Evolutionary conservation across 2,329 filamentous ascomycete genomes (phyloP).

Genomic region (Colletotrichum shisoi): DNA sequence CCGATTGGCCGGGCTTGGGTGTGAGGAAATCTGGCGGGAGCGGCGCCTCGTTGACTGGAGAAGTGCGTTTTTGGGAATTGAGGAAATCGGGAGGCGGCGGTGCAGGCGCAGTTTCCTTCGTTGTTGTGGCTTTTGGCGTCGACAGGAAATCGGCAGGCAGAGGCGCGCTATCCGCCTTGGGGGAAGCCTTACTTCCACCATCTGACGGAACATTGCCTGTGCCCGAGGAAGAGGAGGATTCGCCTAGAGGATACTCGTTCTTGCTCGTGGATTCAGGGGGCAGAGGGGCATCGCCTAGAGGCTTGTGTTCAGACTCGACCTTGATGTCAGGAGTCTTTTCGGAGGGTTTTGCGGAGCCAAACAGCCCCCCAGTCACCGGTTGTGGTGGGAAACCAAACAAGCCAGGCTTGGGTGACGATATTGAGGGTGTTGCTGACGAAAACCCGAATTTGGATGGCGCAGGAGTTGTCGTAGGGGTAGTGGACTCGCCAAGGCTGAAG

Average conservation of each 20-base stretch:
- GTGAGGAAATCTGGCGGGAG: slow-evolving; percentile 41
- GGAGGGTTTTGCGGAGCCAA: slow-evolving; percentile 40
- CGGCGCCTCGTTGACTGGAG: slow-evolving; percentile 44
- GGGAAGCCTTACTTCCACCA: slow-evolving; percentile 43
- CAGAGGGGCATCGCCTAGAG: slow-evolving; percentile 53
- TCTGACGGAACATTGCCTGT: slow-evolving; percentile 49
- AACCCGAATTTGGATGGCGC: slow-evolving; percentile 58
- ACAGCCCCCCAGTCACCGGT: slow-evolving; percentile 43
- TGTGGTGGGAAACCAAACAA: slow-evolving; percentile 51
- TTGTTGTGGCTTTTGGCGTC: slow-evolving; percentile 41
- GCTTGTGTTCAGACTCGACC: slow-evolving; percentile 49
- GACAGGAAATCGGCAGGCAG: slow-evolving; percentile 49
- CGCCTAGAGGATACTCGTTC: slow-evolving; percentile 57
- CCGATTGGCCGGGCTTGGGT: slow-evolving; percentile 45
- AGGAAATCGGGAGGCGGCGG: slow-evolving; percentile 49
- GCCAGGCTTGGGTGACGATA: slow-evolving; percentile 41
- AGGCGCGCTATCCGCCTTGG: slow-evolving; percentile 43
- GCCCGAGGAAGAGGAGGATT: slow-evolving; percentile 62
- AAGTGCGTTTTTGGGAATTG: slow-evolving; percentile 40
- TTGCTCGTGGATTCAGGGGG: slow-evolving; percentile 66
- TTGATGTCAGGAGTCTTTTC: slow-evolving; percentile 39
- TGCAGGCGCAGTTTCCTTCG: slow-evolving; percentile 42
- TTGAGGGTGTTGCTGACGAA: slow-evolving; percentile 43
- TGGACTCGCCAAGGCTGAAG: slow-evolving; percentile 45
- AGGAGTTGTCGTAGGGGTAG: slow-evolving; percentile 62